Conservation (phyloP, 2,329 filamentous ascomycete genomes). For the Colletotrichum horii region DNA sequence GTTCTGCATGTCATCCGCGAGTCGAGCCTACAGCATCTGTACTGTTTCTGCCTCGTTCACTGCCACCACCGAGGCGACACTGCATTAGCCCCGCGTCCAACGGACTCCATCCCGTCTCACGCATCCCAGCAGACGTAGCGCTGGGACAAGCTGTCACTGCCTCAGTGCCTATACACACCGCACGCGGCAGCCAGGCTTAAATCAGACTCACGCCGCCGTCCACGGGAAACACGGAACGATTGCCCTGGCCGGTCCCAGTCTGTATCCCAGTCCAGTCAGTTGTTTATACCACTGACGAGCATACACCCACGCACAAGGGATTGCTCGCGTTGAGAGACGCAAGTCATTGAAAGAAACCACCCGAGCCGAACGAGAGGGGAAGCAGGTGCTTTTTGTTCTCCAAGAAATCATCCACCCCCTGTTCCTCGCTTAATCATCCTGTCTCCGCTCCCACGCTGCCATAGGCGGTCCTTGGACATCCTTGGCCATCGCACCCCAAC, state of each 20-base stretch:
- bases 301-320: neutral
- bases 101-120: neutral
- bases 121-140: slow-evolving; percentile 4
- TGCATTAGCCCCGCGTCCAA: neutral
- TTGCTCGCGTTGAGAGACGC: neutral
- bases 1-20: neutral
- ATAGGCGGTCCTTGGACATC: neutral
- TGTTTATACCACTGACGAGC: neutral
- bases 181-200: neutral
- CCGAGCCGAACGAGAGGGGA: neutral
- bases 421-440: slow-evolving; percentile 18
- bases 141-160: neutral
- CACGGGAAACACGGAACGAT: neutral
- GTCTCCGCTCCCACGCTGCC: neutral
- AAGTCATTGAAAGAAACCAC: neutral
- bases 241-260: neutral
- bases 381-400: neutral
- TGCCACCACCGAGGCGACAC: neutral
- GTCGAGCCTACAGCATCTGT: neutral
- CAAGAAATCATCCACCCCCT: neutral
- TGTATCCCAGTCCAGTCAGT: neutral
- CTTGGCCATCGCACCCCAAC: neutral
- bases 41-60: neutral
- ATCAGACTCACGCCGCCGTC: neutral
- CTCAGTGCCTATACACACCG: neutral